These are phyloP conservation scores for Paraphoma sp. DNA, from an alignment of 2,329 filamentous ascomycete genomes.

Conservation along the genomic window DNA sequence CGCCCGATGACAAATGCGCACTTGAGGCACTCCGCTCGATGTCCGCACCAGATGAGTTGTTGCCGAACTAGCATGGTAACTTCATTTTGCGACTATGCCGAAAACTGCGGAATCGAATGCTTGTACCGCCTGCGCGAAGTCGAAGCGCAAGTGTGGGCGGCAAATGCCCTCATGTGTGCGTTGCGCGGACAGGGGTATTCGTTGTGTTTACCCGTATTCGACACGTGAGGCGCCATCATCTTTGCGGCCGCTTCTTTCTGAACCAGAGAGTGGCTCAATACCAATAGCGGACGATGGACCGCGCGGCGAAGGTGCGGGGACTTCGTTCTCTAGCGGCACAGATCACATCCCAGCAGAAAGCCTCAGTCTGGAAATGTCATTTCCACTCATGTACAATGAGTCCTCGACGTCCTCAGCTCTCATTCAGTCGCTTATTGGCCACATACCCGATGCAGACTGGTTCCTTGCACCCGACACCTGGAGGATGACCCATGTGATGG, in stretches of 20 bases:
- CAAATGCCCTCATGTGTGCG: conserved; percentile 11
- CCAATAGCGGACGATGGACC: neutral
- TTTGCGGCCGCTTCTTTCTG: neutral
- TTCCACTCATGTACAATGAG: neutral
- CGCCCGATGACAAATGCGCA: conserved; percentile 9
- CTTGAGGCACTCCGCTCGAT: neutral
- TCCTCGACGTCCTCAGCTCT: neutral
- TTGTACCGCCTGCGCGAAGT: conserved; percentile 5
- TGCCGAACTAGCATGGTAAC: neutral
- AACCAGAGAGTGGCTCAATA: neutral
- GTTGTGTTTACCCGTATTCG: conserved; percentile 9
- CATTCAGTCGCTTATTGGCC: conserved; percentile 3
- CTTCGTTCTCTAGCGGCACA: neutral
- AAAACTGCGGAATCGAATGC: conserved; percentile 6
- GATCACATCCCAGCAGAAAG: neutral
- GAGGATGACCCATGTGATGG: conserved; percentile 8
- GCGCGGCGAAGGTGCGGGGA: neutral
- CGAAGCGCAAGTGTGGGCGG: conserved; percentile 14
- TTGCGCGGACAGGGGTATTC: conserved; percentile 12
- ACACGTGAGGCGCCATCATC: conserved; percentile 2
- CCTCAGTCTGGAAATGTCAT: neutral
- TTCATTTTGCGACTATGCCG: neutral
- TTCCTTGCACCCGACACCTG: conserved; percentile 19
- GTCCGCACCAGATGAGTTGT: neutral
- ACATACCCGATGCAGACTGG: conserved; percentile 11